Percentiles rank a stretch among this genome's conserved stretches.
Evolutionary conservation across 108 stramenopile species (phyloP).

Genomic region (Nitzschia putrida): DNA sequence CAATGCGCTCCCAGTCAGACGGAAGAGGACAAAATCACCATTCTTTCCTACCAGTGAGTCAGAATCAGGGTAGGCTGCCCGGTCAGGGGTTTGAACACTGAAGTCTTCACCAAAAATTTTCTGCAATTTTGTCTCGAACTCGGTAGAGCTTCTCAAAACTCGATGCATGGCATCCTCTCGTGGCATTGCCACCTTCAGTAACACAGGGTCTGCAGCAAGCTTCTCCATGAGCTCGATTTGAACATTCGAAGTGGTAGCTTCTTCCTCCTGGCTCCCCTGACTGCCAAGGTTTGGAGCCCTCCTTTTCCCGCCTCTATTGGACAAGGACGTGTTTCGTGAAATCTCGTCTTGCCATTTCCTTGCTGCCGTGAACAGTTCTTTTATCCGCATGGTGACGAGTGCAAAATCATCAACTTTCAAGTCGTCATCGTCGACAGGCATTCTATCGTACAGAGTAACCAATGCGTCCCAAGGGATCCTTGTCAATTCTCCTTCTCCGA

Average conservation of each 20-base stretch:
- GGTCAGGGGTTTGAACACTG: conserved; percentile 48
- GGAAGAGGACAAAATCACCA: conserved; percentile 68
- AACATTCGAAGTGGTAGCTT: conserved; percentile 15
- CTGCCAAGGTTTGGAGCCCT: conserved; percentile 2
- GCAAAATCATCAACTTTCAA: conserved; percentile 47
- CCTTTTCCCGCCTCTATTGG: conserved; percentile 51
- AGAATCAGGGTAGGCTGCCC: conserved; percentile 56
- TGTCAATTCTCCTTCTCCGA: conserved; percentile 8
- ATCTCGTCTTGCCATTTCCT: conserved; percentile 59
- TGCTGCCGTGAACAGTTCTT: conserved; percentile 55
- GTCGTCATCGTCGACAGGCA: conserved; percentile 27
- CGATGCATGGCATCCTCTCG: conserved; percentile 46
- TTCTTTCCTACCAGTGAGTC: conserved; percentile 59
- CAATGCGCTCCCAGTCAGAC: conserved; percentile 65
- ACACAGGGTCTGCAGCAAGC: conserved; percentile 31
- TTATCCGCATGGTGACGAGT: conserved; percentile 49
- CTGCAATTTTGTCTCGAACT: conserved; percentile 52
- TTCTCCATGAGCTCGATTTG: conserved; percentile 28
- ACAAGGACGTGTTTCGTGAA: conserved; percentile 39
- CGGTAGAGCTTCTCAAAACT: conserved; percentile 38
- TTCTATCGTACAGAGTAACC: conserved; percentile 38
- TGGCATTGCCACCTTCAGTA: conserved; percentile 60
- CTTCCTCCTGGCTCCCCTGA: conserved; percentile 5
- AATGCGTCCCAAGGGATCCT: conserved; percentile 49
- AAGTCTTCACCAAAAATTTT: conserved; percentile 58